phyloP scores from a whole-genome alignment of 2,329 filamentous ascomycete genomes.

The Colletotrichum cordylinicola region DNA sequence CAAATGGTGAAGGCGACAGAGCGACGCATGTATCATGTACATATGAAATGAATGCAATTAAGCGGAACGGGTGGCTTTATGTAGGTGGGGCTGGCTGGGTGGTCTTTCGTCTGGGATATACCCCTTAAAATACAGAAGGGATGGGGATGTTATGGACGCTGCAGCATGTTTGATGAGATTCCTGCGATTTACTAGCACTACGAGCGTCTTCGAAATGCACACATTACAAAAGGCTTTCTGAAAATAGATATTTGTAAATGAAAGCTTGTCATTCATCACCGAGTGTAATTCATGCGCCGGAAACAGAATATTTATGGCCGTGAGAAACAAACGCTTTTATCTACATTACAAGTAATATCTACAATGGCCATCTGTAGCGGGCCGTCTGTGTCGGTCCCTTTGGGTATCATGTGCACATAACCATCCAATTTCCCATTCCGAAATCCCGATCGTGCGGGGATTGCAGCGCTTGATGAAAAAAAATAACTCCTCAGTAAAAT shows the following conservation, averaged over 20 bases:
- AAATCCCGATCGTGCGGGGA: not conserved
- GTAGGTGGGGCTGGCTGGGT: not conserved
- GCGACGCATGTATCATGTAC: not conserved
- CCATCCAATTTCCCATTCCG: slow-evolving; percentile 21
- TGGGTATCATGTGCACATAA: slow-evolving; percentile 30
- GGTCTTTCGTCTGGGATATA: not conserved
- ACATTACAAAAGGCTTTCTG: not conserved
- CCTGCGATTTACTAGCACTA: not conserved
- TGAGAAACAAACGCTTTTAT: slow-evolving; percentile 19
- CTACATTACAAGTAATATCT: slow-evolving; percentile 17
- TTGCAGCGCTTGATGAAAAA: not conserved
- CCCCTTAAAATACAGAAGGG: not conserved
- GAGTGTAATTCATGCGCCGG: not conserved
- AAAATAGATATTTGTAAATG: not conserved
- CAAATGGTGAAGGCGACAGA: not conserved
- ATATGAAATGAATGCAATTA: not conserved
- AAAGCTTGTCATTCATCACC: not conserved
- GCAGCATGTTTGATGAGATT: not conserved
- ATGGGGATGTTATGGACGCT: not conserved
- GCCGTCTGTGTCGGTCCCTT: slow-evolving; percentile 19
- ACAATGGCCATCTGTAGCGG: slow-evolving; percentile 14
- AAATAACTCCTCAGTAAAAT: slow-evolving; percentile 1
- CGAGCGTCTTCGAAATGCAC: not conserved
- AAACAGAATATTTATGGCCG: not conserved
- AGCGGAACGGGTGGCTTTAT: not conserved